Base-by-base conservation (phyloP, 73 alveolate species). In the Effrenium voratum region DNA sequence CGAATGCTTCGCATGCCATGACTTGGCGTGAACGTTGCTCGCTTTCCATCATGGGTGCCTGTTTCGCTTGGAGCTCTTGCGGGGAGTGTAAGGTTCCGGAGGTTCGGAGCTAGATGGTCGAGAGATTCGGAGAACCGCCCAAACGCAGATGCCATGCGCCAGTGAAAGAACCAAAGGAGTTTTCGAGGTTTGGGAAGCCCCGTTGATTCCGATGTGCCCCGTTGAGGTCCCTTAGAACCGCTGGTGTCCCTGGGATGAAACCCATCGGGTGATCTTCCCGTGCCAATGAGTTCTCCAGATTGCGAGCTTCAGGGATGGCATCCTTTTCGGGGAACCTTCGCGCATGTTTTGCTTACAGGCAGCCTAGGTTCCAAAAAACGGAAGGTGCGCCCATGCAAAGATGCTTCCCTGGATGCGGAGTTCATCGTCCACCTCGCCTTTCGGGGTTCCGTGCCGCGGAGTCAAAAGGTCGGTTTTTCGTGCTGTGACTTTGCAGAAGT, bases 361-460 rank as follows among this genome's bases (percentile, higher is more conserved):
- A n/a, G 81, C 28, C 22, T 19, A 38, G 81, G n/a, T 12, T n/a
- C 46, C 36, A n/a, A 15, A 5, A 43, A 68, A 15, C 47, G 44
- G 87, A 59, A 43, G 57, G 36, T 45, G 12, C 90, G 45, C 45
- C 68, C 24, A 45, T 24, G n/a, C 10, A 66, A 44, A 6, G 68
- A 43, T 43, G 4, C 36, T 15, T 6, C 43, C 36, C 87, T 66
- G 32, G 90, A 82, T 2, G 73, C 34, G 34, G n/a, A 47, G 36
- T 26, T 3, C 70, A 38, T 82, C 46, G 34, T 82, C 28, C 49
- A 50, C 73, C 73, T 82, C 5, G 32, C 76, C 50, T 82, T 82
- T 49, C 92, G 92, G 2, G 92, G 92, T 49, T 49, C 92, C 10
- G 92, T 49, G 52, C 26, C 76, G 6, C 24, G 59, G 47, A 43